Conservation (phyloP, 1,139 yeast species). For the Protomyces arabidopsidicola region DNA sequence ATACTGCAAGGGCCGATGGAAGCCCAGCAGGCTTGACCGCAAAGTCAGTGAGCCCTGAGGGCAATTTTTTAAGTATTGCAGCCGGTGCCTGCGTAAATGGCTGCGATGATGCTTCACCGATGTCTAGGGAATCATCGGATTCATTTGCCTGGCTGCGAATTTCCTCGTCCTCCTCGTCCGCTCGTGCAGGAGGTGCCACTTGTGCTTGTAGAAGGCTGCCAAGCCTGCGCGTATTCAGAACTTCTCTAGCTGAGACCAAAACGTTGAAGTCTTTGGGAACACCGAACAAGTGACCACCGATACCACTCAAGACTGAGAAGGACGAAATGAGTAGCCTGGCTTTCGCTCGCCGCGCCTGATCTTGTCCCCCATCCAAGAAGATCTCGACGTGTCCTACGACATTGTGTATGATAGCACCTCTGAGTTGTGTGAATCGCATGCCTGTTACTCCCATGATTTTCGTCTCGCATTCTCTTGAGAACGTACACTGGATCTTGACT, state of each 20-base stretch:
- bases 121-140: background rate
- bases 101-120: background rate
- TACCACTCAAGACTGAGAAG: slow-evolving; percentile 4
- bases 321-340: background rate
- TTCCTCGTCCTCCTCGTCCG: background rate
- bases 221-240: background rate
- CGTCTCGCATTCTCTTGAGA: slow-evolving; percentile 5
- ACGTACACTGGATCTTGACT: slow-evolving; percentile 1
- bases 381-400: background rate
- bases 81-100: background rate
- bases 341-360: background rate
- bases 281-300: slow-evolving; percentile 10
- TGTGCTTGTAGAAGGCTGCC: background rate
- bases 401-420: background rate
- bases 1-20: too few species aligned
- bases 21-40: too few species aligned
- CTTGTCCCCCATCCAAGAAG: background rate
- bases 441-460: background rate
- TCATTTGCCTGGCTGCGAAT: slow-evolving; percentile 14
- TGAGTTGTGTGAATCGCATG: slow-evolving; percentile 10
- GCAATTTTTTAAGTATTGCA: background rate
- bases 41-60: too few species aligned
- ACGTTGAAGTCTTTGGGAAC: slow-evolving; percentile 3
- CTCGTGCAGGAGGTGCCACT: background rate
- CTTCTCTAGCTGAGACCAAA: background rate